Evolutionary conservation across 257 asterid species (phyloP), one percentile per base, ranked within the genome.

Genomic region (Solanum paucissectum): DNA sequence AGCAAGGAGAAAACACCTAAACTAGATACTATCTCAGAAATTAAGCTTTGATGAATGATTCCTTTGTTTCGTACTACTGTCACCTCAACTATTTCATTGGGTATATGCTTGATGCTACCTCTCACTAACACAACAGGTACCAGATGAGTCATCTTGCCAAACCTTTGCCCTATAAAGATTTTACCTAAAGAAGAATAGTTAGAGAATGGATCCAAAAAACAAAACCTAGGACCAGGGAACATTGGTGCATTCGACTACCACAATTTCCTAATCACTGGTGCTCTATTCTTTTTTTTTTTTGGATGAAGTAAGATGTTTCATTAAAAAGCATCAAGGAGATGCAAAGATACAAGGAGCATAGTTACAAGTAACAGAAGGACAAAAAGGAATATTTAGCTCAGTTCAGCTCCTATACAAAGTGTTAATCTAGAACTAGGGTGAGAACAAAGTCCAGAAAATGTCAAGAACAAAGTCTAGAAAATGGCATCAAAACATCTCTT

Each of bases 131-230:
- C 69, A 23, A 66, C 38, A 68, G 11, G 21, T 29, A 68, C 37
- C 23, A 5, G 37, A 29, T 68, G 66, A 58, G 2, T 93, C 94
- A 83, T 91, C 90, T 5, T 46, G 90, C 2, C 27, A 58, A 58
- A 58, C 12, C 68, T 58, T 58, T 36, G 18, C 82, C 82, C 82
- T 36, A 73, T 73, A 9, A 73, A 36, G 18, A 55, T 34, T 36
- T 73, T 6, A 36, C 82, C 32, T 74, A 74, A 74, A 74, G 18
- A 74, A 74, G 82, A 74, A 74, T 21, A 74, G 32, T 1, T 11
- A 74, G 82, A 73, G 46, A 74, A 64, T 64, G 18, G 72, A 64
- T 64, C 0, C 33, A 64, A 64, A 64, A 60, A 64, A 64, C 33
- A 64, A 64, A 64, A 64, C 33, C 72, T 64, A 64, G 72, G 84